Conservation (phyloP, 2,329 filamentous ascomycete species). For the Westerdykella sp. region DNA sequence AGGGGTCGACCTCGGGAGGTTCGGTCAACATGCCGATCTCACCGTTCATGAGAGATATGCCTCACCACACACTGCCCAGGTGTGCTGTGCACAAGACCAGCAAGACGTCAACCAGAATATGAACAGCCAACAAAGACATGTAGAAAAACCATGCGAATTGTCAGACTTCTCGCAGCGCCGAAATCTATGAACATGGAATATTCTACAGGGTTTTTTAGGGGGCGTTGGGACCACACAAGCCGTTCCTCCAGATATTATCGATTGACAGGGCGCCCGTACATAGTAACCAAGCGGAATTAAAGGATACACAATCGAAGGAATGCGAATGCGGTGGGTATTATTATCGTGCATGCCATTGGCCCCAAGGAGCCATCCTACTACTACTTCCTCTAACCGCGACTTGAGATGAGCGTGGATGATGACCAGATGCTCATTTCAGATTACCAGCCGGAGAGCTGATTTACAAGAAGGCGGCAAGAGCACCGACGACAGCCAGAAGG, state of each 20-base stretch:
- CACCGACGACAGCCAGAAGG: conserved; percentile 49
- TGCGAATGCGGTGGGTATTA: conserved; percentile 14
- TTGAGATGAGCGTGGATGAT: conserved; percentile 7
- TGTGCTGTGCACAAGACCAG: too few species aligned
- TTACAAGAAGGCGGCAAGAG: conserved; percentile 40
- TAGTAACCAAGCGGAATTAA: conserved; percentile 25
- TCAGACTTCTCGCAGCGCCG: conserved; percentile 17
- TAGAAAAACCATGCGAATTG: conserved; percentile 30
- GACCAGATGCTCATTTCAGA: conserved; percentile 3
- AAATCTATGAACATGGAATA: conserved; percentile 30
- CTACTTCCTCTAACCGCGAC: conserved; percentile 11
- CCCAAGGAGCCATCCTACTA: conserved; percentile 23
- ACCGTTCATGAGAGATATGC: too few species aligned
- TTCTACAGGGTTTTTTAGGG: conserved; percentile 12
- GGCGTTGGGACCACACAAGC: conserved; percentile 26
- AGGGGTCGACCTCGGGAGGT: too few species aligned
- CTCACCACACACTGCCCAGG: too few species aligned
- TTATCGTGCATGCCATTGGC: conserved; percentile 16
- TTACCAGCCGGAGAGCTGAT: conserved; percentile 11
- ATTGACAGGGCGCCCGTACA: conserved; percentile 23
- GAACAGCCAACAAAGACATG: conserved; percentile 3
- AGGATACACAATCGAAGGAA: conserved; percentile 32
- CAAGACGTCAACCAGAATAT: too few species aligned
- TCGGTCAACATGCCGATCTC: too few species aligned
- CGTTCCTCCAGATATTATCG: conserved; percentile 15